These are phyloP conservation scores for Bassia scoparia DNA, from an alignment of 148 eudicot species.

Conservation along the genomic window DNA sequence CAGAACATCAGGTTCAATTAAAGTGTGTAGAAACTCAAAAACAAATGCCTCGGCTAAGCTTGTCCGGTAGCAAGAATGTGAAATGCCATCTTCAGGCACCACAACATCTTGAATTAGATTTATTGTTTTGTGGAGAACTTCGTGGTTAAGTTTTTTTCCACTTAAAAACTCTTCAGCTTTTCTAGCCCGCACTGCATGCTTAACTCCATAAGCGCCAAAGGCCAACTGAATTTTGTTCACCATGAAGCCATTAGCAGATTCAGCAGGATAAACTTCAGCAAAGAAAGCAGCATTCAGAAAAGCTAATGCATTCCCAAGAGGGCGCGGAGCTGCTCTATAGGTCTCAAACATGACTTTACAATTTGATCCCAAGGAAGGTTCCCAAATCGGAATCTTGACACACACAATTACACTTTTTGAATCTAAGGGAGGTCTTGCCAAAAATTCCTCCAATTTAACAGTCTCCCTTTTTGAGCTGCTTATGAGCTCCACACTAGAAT, in stretches of 20 bases:
- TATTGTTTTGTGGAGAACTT: slow-evolving; percentile 51
- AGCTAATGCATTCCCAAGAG: slow-evolving; percentile 79
- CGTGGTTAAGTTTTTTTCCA: slow-evolving; percentile 42
- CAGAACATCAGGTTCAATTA: slow-evolving; percentile 24
- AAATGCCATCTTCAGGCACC: slow-evolving; percentile 59
- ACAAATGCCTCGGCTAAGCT: slow-evolving; percentile 82
- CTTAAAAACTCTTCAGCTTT: slow-evolving; percentile 53
- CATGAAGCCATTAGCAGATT: slow-evolving; percentile 29
- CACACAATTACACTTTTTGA: slow-evolving; percentile 49
- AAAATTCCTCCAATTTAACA: slow-evolving; percentile 61
- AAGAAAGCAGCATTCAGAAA: slow-evolving; percentile 83
- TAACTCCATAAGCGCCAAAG: slow-evolving; percentile 77
- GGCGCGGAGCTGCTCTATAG: slow-evolving; percentile 85
- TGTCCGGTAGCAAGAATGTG: slow-evolving; percentile 51
- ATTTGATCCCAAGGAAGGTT: slow-evolving; percentile 27
- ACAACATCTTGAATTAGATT: slow-evolving; percentile 46
- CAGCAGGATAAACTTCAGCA: slow-evolving; percentile 43
- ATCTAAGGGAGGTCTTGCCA: slow-evolving; percentile 56
- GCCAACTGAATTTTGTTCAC: slow-evolving; percentile 52
- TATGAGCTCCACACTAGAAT: slow-evolving; percentile 48
- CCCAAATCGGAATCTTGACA: slow-evolving; percentile 54
- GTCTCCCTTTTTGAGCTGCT: slow-evolving; percentile 35
- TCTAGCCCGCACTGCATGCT: slow-evolving; percentile 69
- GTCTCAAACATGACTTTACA: slow-evolving; percentile 58
- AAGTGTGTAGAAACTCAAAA: slow-evolving; percentile 58